These are phyloP conservation scores for Inga oerstediana DNA, from an alignment of 306 rosid species.

Conservation along the genomic window DNA sequence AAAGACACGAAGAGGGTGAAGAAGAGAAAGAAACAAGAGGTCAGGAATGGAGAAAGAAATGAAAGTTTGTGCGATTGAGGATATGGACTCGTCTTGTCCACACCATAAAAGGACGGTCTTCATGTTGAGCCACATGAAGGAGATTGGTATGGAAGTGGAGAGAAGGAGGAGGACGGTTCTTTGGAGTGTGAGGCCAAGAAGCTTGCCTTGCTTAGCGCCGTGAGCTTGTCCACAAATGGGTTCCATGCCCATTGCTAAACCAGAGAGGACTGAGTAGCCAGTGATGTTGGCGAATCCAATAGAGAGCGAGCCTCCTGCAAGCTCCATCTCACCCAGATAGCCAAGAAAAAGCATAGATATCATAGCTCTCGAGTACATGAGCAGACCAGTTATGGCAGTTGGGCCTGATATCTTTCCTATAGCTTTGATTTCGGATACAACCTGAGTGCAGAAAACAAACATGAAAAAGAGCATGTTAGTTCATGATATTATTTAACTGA, in stretches of 20 bases:
- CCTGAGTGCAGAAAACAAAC: constrained; percentile 47
- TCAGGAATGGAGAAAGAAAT: constrained; percentile 82
- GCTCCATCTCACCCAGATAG: constrained; percentile 85
- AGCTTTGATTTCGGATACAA: constrained; percentile 75
- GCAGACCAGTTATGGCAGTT: constrained; percentile 72
- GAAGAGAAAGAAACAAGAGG: constrained; percentile 82
- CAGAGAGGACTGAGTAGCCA: constrained; percentile 95
- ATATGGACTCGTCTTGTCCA: constrained; percentile 78
- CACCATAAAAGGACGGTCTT: constrained; percentile 68
- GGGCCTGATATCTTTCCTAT: constrained; percentile 89
- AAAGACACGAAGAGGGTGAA: constrained; percentile 85
- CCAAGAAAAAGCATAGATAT: constrained; percentile 97
- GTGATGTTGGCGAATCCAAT: constrained; percentile 97
- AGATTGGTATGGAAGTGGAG: constrained; percentile 75
- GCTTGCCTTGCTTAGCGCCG: constrained; percentile 82
- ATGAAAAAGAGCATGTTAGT: background rate
- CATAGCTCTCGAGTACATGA: constrained; percentile 86
- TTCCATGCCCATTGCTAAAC: constrained; percentile 99
- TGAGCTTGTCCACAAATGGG: constrained; percentile 96
- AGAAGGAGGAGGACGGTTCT: constrained; percentile 82
- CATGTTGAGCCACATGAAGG: constrained; percentile 85
- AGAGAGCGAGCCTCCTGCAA: constrained; percentile 91
- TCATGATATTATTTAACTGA: background rate
- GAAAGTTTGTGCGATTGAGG: constrained; percentile 81
- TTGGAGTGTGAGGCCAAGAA: constrained; percentile 81